A percentile compares a stretch with the other conserved stretches of the same genome.
phyloP scores from a whole-genome alignment of 352 stramenopile species.

The Pilasporangium apinafurcum region DNA sequence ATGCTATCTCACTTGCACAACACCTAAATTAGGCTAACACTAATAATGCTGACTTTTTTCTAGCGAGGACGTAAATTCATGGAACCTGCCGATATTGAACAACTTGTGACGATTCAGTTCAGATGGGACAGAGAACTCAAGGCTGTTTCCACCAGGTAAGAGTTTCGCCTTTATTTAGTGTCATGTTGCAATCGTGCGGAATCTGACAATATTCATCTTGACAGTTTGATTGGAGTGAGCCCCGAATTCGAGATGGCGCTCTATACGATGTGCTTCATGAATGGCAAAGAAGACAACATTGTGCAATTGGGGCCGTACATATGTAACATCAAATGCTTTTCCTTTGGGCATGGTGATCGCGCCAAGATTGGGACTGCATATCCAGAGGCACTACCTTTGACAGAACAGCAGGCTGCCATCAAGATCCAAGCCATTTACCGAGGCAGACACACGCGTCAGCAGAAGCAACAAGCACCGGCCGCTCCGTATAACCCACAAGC shows the following conservation, averaged over 20 bases:
- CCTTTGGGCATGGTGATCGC: conserved; percentile 64
- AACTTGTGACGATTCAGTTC: conserved; percentile 94
- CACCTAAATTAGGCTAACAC: not conserved
- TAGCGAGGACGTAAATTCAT: conserved; percentile 59
- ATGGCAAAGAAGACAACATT: conserved; percentile 83
- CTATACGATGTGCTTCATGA: conserved; percentile 95
- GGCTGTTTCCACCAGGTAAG: conserved; percentile 84
- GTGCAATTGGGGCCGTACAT: conserved; percentile 83
- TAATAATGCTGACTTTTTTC: not conserved
- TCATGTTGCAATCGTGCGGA: not conserved
- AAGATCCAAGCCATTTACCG: conserved; percentile 72
- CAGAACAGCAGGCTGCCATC: conserved; percentile 57
- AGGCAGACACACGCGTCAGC: conserved; percentile 29
- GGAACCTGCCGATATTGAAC: conserved; percentile 82
- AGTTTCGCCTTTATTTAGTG: not conserved
- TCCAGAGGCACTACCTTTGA: conserved; percentile 66
- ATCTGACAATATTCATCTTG: conserved; percentile 1
- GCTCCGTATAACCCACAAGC: no score
- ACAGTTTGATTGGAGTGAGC: conserved; percentile 89
- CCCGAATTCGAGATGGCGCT: conserved; percentile 96
- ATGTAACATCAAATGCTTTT: conserved; percentile 88
- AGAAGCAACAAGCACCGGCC: no score
- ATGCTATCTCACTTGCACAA: not conserved
- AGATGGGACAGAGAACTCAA: conserved; percentile 87
- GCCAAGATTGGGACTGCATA: conserved; percentile 81